These are phyloP conservation scores for Clonostachys rhizophaga DNA, from an alignment of 2,329 filamentous ascomycete species.

Conservation along the genomic window DNA sequence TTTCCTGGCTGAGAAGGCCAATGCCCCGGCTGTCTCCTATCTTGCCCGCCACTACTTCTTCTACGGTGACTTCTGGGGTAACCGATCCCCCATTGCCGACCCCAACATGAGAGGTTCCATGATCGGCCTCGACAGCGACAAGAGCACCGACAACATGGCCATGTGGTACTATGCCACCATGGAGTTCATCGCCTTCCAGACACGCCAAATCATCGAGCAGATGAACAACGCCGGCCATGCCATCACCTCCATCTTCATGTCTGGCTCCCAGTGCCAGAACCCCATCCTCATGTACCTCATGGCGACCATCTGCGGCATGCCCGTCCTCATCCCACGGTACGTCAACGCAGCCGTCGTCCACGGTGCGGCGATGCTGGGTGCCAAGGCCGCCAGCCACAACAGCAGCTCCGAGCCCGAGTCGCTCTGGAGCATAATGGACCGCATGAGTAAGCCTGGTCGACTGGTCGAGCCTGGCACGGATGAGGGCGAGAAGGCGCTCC, in stretches of 20 bases:
- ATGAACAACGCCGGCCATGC: slow-evolving; percentile 90
- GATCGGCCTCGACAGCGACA: slow-evolving; percentile 83
- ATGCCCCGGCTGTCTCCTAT: slow-evolving; percentile 76
- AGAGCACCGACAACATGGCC: slow-evolving; percentile 80
- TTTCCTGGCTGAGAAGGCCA: slow-evolving; percentile 63
- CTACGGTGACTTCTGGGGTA: slow-evolving; percentile 96
- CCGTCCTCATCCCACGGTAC: slow-evolving; percentile 88
- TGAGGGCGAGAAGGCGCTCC: slow-evolving; percentile 77
- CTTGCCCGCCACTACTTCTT: slow-evolving; percentile 95
- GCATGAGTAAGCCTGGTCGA: slow-evolving; percentile 91
- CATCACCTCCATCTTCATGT: slow-evolving; percentile 97
- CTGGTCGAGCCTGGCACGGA: slow-evolving; percentile 73
- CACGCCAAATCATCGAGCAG: slow-evolving; percentile 86
- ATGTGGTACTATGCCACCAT: slow-evolving; percentile 93
- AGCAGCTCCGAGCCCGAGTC: slow-evolving; percentile 75
- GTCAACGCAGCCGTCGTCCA: slow-evolving; percentile 95
- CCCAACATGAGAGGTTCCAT: slow-evolving; percentile 88
- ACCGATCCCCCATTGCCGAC: slow-evolving; percentile 90
- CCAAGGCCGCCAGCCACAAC: slow-evolving; percentile 87
- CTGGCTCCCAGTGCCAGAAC: slow-evolving; percentile 95
- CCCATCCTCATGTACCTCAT: slow-evolving; percentile 86
- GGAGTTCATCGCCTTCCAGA: slow-evolving; percentile 98
- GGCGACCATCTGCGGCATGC: slow-evolving; percentile 85
- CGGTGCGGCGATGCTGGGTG: slow-evolving; percentile 96
- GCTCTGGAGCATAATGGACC: slow-evolving; percentile 95